Evolutionary conservation across 2,329 filamentous ascomycete species (phyloP).

Genomic region (Fusarium caatingaense): DNA sequence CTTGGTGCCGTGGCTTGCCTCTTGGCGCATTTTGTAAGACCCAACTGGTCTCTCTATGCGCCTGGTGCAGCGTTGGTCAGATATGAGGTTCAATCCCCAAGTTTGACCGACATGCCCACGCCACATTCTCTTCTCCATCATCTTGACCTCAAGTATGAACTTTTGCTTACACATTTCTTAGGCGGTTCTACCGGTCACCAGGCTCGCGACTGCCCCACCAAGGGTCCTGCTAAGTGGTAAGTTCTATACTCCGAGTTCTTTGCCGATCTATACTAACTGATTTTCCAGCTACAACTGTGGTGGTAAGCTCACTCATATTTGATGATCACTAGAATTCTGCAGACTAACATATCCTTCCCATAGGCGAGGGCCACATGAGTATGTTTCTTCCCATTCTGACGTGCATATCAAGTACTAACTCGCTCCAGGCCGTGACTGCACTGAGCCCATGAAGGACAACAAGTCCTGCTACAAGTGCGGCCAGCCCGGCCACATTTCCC

Average conservation of each 20-base stretch:
- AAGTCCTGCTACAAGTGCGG: slow-evolving; percentile 84
- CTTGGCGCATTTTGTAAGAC: slow-evolving; percentile 1
- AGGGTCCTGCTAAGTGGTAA: slow-evolving; percentile 84
- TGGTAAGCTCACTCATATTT: slow-evolving; percentile 61
- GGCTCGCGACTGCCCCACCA: slow-evolving; percentile 89
- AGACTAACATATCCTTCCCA: slow-evolving; percentile 45
- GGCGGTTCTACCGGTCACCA: slow-evolving; percentile 80
- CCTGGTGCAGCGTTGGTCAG: slow-evolving; percentile 2
- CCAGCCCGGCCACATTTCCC: slow-evolving; percentile 88
- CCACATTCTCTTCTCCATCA: not conserved
- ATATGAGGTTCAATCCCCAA: not conserved
- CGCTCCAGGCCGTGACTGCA: slow-evolving; percentile 84
- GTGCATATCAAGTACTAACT: slow-evolving; percentile 19
- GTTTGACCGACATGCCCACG: not conserved
- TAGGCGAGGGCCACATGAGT: slow-evolving; percentile 81
- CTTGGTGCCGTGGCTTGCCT: not conserved
- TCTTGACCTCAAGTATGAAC: slow-evolving; percentile 3
- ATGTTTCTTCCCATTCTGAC: slow-evolving; percentile 54
- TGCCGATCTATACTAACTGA: slow-evolving; percentile 3
- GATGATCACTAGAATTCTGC: not conserved
- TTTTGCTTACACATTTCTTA: slow-evolving; percentile 52
- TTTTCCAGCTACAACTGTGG: slow-evolving; percentile 79
- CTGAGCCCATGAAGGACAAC: slow-evolving; percentile 86
- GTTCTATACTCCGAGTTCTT: slow-evolving; percentile 45
- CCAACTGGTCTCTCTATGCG: not conserved